Evolutionary conservation across 2,329 filamentous ascomycete species (phyloP).

Genomic region (Huntiella omanensis): DNA sequence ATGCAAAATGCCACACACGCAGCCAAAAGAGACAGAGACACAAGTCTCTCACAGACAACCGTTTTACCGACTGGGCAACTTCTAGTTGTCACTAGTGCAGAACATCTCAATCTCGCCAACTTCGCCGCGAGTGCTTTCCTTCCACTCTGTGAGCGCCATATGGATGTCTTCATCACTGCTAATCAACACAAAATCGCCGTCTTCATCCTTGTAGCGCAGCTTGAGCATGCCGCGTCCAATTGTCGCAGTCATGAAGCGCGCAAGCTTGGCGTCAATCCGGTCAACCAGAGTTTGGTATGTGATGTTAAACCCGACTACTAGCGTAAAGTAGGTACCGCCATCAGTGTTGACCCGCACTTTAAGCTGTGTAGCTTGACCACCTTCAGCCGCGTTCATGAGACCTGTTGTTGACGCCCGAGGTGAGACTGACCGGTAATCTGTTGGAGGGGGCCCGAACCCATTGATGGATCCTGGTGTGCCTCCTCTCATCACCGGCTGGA

Average conservation of each 20-base stretch:
- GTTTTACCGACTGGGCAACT: background rate
- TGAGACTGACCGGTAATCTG: constrained; percentile 26
- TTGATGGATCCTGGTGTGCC: constrained; percentile 24
- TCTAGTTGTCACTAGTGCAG: constrained; percentile 38
- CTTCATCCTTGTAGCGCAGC: constrained; percentile 78
- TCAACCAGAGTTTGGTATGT: constrained; percentile 86
- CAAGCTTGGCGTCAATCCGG: constrained; percentile 87
- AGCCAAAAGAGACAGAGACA: background rate
- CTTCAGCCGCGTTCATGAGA: constrained; percentile 25
- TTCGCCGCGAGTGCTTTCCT: constrained; percentile 46
- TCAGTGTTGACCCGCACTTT: constrained; percentile 94
- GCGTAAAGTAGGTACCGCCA: constrained; percentile 66
- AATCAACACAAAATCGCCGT: constrained; percentile 84
- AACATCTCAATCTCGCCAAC: constrained; percentile 83
- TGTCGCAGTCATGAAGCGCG: constrained; percentile 65
- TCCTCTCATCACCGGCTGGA: constrained; percentile 33
- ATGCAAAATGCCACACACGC: constrained; percentile 1
- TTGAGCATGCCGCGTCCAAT: constrained; percentile 69
- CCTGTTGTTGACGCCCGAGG: constrained; percentile 20
- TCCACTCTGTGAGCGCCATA: constrained; percentile 88
- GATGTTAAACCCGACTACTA: constrained; percentile 94
- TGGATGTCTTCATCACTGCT: constrained; percentile 93
- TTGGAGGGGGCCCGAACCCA: constrained; percentile 17
- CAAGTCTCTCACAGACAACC: background rate
- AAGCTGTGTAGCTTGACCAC: constrained; percentile 50